Evolutionary conservation across 2,329 filamentous ascomycete species (phyloP), one percentile per base, ranked within the genome.

Genomic region (Cercospora beticola): DNA sequence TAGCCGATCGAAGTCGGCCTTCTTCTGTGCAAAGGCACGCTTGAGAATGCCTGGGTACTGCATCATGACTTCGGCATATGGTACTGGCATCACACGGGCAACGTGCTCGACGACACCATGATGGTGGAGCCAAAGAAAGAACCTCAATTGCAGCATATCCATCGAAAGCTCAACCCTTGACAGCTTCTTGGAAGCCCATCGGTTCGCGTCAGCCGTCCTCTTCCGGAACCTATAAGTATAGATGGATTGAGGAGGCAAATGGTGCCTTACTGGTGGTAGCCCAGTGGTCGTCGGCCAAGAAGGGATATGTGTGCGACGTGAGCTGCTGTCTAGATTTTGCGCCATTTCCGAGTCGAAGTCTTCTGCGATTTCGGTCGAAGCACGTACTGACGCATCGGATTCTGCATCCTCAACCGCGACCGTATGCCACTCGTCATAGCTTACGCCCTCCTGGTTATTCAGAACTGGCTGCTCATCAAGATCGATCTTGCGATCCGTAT

Each of bases 221-320:
- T 79, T 80, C 14, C 73, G 63, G 8, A 64, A 18, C n/a, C 79
- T 76, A 0, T 73, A 64, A 2, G 83, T 80, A 75, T 82, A 84
- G 28, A 84, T 73, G 3, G 82, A 84, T 64, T 84, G 81, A 3
- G 83, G 83, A 7, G 82, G 79, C 26, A 84, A 26, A 23, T 67
- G 60, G 9, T 58, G 46, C 30, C 43, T 49, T 18, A 62, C 43
- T 5, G 70, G 59, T 67, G 64, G 16, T 12, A 73, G 72, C 2
- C 81, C 82, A 16, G 82, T 83, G 66, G 82, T 83, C 9, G 74
- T 75, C 4, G 81, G 79, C 78, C 80, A 83, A 57, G 59, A 31
- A 12, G 74, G 69, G 52, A 58, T 66, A 18, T 43, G 36, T 14
- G 28, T 43, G 26, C 70, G 66, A 8, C 46, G 14, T 8, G 31